These are phyloP conservation scores for Microcyclosporella mali DNA, from an alignment of 2,329 filamentous ascomycete species.

Conservation along the genomic window DNA sequence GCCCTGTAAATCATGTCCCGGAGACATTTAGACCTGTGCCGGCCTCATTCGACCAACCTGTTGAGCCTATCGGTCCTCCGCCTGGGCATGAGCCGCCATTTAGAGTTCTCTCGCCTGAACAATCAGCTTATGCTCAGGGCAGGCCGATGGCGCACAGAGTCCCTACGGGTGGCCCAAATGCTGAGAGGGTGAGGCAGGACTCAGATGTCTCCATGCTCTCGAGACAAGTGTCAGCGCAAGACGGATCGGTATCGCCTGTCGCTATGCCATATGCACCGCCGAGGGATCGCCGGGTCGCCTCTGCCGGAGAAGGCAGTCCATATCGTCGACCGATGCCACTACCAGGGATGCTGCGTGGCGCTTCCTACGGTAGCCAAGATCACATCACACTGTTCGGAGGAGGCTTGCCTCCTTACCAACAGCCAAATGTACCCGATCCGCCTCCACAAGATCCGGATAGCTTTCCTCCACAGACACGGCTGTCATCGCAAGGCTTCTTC, in stretches of 20 bases:
- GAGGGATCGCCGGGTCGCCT: slow-evolving; percentile 8
- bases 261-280: slow-evolving; percentile 1
- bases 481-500: too few relatives aligned
- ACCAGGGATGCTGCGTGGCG: too few relatives aligned
- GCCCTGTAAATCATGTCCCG: slow-evolving; percentile 14
- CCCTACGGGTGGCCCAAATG: not conserved
- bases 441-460: too few relatives aligned
- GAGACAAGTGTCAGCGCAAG: slow-evolving; percentile 8
- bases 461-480: too few relatives aligned
- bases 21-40: slow-evolving; percentile 23
- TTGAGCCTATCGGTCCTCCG: slow-evolving; percentile 19
- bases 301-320: slow-evolving; percentile 9
- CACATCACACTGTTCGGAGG: too few relatives aligned
- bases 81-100: slow-evolving; percentile 5
- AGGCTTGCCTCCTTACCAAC: too few relatives aligned
- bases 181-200: not conserved
- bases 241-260: slow-evolving; percentile 12
- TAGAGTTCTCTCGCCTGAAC: slow-evolving; percentile 7
- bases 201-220: slow-evolving; percentile 4
- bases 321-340: too few relatives aligned
- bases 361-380: not conserved
- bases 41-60: slow-evolving; percentile 15
- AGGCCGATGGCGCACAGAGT: slow-evolving; percentile 1
- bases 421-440: too few relatives aligned
- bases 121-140: not conserved